Percentiles rank a stretch among this genome's conserved stretches.
These are phyloP conservation scores for Senna siamea DNA, from an alignment of 306 rosid genomes.

Conservation along the genomic window DNA sequence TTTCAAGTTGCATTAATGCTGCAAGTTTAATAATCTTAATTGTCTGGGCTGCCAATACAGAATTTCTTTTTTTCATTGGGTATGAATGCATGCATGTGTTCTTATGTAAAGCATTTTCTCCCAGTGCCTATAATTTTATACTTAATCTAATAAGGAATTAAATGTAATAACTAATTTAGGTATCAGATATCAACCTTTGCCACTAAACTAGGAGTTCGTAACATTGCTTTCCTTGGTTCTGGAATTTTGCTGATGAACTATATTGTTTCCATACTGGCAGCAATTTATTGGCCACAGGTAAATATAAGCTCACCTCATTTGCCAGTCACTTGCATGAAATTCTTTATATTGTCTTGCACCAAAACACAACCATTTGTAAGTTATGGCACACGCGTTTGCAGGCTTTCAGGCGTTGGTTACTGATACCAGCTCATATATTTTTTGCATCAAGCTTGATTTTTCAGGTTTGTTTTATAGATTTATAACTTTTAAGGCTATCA, in stretches of 20 bases:
- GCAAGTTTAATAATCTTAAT: conserved; percentile 32
- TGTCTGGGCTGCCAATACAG: conserved; percentile 31
- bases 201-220: conserved; percentile 87
- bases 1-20: conserved; percentile 29
- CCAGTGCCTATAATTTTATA: background rate
- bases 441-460: conserved; percentile 70
- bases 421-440: conserved; percentile 75
- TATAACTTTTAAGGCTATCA: conserved; percentile 3
- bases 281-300: conserved; percentile 86
- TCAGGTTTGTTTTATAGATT: conserved; percentile 64
- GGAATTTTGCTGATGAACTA: conserved; percentile 88
- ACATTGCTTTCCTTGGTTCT: conserved; percentile 89
- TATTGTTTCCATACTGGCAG: conserved; percentile 69
- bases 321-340: background rate
- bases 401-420: conserved; percentile 83
- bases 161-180: conserved; percentile 51
- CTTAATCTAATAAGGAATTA: conserved; percentile 33
- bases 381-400: conserved; percentile 47
- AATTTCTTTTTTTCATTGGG: background rate
- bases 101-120: conserved; percentile 12
- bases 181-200: conserved; percentile 95
- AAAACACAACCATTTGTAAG: conserved; percentile 17
- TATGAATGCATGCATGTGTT: background rate
- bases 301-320: conserved; percentile 32
- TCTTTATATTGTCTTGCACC: background rate